These are phyloP conservation scores for Trichoderma reesei DNA, from an alignment of 495 filamentous ascomycete species.

Conservation along the genomic window DNA sequence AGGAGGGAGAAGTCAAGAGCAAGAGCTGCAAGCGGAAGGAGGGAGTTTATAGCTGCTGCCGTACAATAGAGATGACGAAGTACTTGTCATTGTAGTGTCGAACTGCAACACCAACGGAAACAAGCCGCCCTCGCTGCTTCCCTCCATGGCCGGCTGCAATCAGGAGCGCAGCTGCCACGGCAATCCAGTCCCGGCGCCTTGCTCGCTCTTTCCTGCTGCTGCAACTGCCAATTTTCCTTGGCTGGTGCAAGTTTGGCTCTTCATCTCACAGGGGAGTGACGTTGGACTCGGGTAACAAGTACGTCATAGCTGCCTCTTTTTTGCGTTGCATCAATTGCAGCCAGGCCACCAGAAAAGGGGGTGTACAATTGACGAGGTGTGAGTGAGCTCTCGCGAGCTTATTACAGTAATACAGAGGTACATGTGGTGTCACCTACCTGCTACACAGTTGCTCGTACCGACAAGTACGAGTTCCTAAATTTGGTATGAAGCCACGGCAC, in stretches of 20 bases:
- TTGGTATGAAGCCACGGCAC: no score
- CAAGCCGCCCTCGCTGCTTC: not conserved
- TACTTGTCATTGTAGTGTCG: no score
- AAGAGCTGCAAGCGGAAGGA: not conserved
- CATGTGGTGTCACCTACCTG: no score
- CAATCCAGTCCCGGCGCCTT: not conserved
- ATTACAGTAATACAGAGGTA: no score
- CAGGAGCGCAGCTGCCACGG: not conserved
- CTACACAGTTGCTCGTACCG: no score
- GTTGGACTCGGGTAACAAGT: not conserved
- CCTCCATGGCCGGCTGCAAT: not conserved
- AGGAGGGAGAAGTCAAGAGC: not conserved
- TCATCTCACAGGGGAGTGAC: not conserved
- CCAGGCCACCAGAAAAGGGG: not conserved
- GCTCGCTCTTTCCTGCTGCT: no score
- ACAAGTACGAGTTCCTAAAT: no score
- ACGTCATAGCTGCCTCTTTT: not conserved
- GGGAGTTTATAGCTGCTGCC: conserved; percentile 5
- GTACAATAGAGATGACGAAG: no score
- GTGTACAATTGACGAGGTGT: no score
- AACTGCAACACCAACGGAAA: not conserved
- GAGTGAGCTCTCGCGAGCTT: no score
- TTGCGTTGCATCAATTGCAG: not conserved
- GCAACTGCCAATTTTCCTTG: no score
- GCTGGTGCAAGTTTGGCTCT: not conserved